Evolutionary conservation across 2,329 filamentous ascomycete genomes (phyloP).

Genomic region (Epichloe festucae): DNA sequence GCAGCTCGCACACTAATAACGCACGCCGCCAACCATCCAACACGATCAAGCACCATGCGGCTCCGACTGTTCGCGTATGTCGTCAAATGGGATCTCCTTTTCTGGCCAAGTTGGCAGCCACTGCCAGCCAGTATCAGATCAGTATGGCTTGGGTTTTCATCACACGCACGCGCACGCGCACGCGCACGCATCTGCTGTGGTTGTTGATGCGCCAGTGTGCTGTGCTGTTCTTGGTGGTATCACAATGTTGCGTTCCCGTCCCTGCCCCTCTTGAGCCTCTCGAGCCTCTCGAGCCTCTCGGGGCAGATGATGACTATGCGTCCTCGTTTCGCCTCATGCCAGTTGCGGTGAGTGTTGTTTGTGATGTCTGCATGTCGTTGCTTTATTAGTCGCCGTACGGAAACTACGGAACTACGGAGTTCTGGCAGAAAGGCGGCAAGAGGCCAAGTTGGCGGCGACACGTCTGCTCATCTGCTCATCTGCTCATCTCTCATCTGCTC

Average conservation of each 20-base stretch:
- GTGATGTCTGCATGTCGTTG: too few species aligned
- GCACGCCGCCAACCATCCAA: background rate
- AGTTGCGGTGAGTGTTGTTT: too few species aligned
- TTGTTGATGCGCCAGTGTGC: background rate
- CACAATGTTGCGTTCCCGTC: background rate
- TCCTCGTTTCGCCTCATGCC: too few species aligned
- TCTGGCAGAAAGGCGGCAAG: too few species aligned
- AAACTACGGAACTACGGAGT: too few species aligned
- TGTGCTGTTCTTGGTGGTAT: background rate
- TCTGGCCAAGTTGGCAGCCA: background rate
- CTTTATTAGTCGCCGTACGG: too few species aligned
- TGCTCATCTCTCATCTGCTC: too few species aligned
- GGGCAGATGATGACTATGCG: too few species aligned
- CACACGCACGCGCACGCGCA: background rate
- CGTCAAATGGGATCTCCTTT: conserved; percentile 3
- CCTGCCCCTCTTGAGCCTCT: background rate
- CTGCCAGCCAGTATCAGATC: background rate
- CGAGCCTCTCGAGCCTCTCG: background rate
- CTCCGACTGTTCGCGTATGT: background rate
- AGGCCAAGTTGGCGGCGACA: too few species aligned
- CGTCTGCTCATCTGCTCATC: too few species aligned
- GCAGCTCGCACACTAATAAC: background rate
- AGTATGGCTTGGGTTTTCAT: background rate
- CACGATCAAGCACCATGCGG: background rate
- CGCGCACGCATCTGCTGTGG: background rate